Conservation (phyloP, 2,329 filamentous ascomycete species). For the Cladophialophora immunda region DNA sequence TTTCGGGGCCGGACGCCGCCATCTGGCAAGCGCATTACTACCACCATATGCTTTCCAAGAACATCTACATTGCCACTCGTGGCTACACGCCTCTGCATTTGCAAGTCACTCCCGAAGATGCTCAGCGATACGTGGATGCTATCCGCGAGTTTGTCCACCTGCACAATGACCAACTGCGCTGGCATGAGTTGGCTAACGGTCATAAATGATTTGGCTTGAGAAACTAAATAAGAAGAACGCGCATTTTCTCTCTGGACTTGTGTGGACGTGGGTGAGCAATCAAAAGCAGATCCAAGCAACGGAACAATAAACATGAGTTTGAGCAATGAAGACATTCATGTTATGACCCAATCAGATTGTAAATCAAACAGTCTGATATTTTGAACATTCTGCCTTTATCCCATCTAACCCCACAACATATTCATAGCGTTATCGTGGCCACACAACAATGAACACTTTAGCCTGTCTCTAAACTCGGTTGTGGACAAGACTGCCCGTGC, state of each 20-base stretch:
- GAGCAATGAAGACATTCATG: too few species aligned
- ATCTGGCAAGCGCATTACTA: slow-evolving; percentile 38
- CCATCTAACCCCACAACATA: not conserved
- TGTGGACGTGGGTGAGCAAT: not conserved
- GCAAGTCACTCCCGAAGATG: slow-evolving; percentile 27
- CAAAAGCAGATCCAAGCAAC: not conserved
- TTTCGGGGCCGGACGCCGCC: slow-evolving; percentile 29
- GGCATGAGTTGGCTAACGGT: not conserved
- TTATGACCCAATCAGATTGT: too few species aligned
- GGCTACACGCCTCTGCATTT: slow-evolving; percentile 42
- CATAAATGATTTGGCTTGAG: not conserved
- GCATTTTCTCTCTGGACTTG: not conserved
- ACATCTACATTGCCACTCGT: slow-evolving; percentile 41
- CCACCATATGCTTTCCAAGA: slow-evolving; percentile 39
- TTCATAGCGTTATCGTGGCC: not conserved
- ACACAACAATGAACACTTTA: too few species aligned
- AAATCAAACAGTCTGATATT: too few species aligned
- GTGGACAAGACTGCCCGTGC: not conserved
- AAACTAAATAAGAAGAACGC: not conserved
- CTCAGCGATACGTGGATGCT: slow-evolving; percentile 28
- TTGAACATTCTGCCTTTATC: not conserved
- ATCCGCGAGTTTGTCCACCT: slow-evolving; percentile 11
- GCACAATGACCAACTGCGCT: slow-evolving; percentile 7
- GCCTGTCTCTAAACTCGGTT: not conserved
- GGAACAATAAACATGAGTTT: too few species aligned